Percentiles rank a stretch among this genome's conserved stretches.
phyloP scores from a whole-genome alignment of 257 asterid genomes.

The Pogostemon cablin region DNA sequence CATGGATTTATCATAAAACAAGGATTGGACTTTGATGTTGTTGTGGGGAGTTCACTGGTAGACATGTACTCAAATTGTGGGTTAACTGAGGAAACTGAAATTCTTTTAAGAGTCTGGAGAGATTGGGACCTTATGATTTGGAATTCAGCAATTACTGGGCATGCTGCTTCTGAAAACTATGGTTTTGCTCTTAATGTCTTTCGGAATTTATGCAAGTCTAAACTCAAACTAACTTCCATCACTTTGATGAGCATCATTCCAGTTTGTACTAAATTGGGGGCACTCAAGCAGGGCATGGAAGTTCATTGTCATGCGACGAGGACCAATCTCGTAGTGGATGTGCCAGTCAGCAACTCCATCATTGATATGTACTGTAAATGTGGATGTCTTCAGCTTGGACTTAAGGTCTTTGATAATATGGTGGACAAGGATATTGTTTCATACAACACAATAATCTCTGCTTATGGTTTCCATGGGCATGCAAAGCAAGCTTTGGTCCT shows the following conservation, averaged over 20 bases:
- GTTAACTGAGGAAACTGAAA: constrained; percentile 22
- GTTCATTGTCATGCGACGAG: constrained; percentile 41
- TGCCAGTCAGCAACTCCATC: constrained; percentile 38
- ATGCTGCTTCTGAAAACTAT: constrained; percentile 30
- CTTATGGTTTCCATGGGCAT: constrained; percentile 43
- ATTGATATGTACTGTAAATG: constrained; percentile 48
- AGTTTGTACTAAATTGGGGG: constrained; percentile 42
- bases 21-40: constrained; percentile 40
- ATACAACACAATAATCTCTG: constrained; percentile 46
- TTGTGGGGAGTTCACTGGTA: constrained; percentile 35
- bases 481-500: constrained; percentile 40
- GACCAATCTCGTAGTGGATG: constrained; percentile 18
- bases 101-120: constrained; percentile 33
- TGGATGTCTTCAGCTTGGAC: constrained; percentile 38
- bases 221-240: constrained; percentile 37
- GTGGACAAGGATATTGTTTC: constrained; percentile 38
- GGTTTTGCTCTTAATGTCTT: constrained; percentile 33
- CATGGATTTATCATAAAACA: constrained; percentile 41
- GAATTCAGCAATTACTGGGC: constrained; percentile 43
- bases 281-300: constrained; percentile 43
- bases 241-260: constrained; percentile 44
- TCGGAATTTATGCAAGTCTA: constrained; percentile 33
- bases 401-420: constrained; percentile 42
- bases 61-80: constrained; percentile 47
- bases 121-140: constrained; percentile 39